phyloP scores from a whole-genome alignment of 2,329 filamentous ascomycete genomes.

The Xylaria sp. region DNA sequence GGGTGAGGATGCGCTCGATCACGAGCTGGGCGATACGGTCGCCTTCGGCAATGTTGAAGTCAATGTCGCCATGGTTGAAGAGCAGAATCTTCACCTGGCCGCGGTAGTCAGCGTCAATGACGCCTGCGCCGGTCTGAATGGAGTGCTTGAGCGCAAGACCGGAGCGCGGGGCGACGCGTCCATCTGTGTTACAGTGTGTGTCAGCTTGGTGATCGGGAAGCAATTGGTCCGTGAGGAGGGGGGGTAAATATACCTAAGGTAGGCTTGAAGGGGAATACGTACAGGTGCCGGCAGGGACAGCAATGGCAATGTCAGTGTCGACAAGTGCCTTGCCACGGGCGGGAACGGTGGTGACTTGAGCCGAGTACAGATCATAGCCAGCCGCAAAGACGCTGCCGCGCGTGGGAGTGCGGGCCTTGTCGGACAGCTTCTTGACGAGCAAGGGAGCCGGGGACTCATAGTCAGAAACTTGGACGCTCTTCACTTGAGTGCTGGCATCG shows the following conservation, averaged over 20 bases:
- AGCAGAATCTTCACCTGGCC: conserved; percentile 90
- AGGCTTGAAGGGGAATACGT: conserved; percentile 33
- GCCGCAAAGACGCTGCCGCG: conserved; percentile 85
- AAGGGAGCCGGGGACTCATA: conserved; percentile 53
- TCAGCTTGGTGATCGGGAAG: background rate
- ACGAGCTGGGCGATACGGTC: conserved; percentile 93
- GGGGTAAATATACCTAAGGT: background rate
- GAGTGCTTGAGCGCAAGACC: conserved; percentile 89
- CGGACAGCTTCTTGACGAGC: conserved; percentile 81
- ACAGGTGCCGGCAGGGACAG: conserved; percentile 87
- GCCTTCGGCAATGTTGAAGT: conserved; percentile 76
- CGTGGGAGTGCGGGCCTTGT: conserved; percentile 75
- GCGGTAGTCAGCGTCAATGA: conserved; percentile 96
- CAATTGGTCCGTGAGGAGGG: too few relatives aligned
- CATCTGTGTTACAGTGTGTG: conserved; percentile 51
- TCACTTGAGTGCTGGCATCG: conserved; percentile 16
- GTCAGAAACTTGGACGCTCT: conserved; percentile 33
- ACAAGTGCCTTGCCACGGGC: conserved; percentile 79
- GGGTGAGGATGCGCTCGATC: conserved; percentile 89
- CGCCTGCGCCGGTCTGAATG: conserved; percentile 92
- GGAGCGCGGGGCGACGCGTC: conserved; percentile 84
- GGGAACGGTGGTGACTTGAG: conserved; percentile 69
- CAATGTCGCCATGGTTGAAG: conserved; percentile 81
- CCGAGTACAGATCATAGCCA: conserved; percentile 88
- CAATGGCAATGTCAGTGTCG: conserved; percentile 86